Evolutionary conservation across 371 early-diverging fungal species (phyloP).

Genomic region (Rhizomucor miehei): DNA sequence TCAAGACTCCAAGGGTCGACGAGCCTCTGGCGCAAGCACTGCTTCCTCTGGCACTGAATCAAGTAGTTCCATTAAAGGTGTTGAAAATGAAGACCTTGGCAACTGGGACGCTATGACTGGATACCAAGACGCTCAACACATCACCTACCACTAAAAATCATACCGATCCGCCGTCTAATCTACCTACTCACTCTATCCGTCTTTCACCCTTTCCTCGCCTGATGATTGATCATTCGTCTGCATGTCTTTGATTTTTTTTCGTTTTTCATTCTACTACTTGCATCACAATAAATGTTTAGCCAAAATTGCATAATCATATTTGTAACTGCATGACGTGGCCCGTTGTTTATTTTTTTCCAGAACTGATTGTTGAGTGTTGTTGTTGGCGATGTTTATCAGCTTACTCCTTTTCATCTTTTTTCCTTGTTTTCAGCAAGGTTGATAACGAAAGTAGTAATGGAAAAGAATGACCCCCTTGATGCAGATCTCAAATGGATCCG

Average conservation of each 20-base stretch:
- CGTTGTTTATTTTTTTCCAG: conserved; percentile 1
- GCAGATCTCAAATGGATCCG: conserved; percentile 56
- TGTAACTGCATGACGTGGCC: background rate
- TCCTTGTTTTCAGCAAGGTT: background rate
- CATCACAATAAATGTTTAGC: no score
- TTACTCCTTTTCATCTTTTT: conserved; percentile 4
- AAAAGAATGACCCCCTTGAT: conserved; percentile 63
- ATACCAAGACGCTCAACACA: conserved; percentile 35
- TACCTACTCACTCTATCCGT: conserved; percentile 2
- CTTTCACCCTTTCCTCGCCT: no score
- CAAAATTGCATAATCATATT: no score
- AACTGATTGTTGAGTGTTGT: no score
- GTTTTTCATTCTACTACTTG: no score
- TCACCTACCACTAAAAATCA: conserved; percentile 4
- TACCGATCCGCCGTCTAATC: background rate
- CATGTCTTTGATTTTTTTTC: no score
- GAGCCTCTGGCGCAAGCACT: conserved; percentile 8
- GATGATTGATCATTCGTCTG: no score
- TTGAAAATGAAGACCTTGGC: conserved; percentile 20
- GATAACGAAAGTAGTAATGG: conserved; percentile 1
- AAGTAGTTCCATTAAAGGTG: background rate
- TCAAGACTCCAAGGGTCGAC: conserved; percentile 6
- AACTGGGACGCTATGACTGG: conserved; percentile 50
- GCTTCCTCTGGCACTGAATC: conserved; percentile 12
- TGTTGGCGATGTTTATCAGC: conserved; percentile 8